phyloP scores from a whole-genome alignment of 495 filamentous ascomycete genomes.

The Penicillium angulare region DNA sequence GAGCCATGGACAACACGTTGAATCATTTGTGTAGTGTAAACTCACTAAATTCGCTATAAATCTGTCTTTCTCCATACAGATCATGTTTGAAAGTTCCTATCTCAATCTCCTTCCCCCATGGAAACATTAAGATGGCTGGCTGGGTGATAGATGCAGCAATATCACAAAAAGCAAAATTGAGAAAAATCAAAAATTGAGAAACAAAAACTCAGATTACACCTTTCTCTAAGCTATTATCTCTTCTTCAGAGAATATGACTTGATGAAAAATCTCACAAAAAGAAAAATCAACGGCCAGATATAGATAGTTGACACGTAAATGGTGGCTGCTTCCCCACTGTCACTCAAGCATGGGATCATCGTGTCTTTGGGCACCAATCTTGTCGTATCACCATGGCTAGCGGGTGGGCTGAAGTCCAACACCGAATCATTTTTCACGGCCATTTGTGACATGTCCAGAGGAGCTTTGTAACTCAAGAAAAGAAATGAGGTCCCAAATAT shows the following conservation, averaged over 20 bases:
- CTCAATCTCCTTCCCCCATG: no score
- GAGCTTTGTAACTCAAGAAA: conserved; percentile 12
- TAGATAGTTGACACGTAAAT: conserved; percentile 6
- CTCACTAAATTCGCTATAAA: no score
- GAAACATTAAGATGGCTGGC: no score
- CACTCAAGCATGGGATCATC: conserved; percentile 10
- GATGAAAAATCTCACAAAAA: conserved; percentile 15
- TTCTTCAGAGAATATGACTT: conserved; percentile 18
- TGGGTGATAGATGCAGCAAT: no score
- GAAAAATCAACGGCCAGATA: conserved; percentile 10
- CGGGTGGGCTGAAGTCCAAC: not conserved
- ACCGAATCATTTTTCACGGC: not conserved
- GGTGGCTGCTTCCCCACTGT: conserved; percentile 7
- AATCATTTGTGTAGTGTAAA: no score
- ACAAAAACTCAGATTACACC: not conserved
- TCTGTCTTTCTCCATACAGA: no score
- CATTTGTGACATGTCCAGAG: not conserved
- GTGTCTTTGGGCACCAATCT: not conserved
- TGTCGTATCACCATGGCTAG: not conserved
- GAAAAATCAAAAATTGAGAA: no score
- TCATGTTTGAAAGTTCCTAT: no score
- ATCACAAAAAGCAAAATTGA: no score
- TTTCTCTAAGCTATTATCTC: not conserved
- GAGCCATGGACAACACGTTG: no score
- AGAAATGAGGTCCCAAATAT: conserved; percentile 2